Percentiles rank a stretch among this genome's conserved stretches.
Conservation (phyloP, 306 rosid genomes). For the Castanospermum australe region DNA sequence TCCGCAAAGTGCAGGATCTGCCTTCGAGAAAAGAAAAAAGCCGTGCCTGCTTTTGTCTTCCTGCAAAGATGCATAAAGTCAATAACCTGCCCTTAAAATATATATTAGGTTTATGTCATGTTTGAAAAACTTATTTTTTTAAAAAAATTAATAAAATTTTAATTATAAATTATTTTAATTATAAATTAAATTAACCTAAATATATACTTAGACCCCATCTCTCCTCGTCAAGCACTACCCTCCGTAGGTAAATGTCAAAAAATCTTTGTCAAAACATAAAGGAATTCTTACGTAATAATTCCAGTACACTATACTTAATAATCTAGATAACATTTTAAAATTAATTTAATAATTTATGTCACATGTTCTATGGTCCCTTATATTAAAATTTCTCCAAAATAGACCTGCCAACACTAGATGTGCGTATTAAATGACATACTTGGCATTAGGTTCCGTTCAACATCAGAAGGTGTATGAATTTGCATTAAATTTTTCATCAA, state of each 20-base stretch:
- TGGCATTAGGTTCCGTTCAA: neutral
- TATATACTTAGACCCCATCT: too few relatives aligned
- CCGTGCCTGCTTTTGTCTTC: conserved; percentile 1
- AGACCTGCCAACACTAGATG: neutral
- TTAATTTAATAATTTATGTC: neutral
- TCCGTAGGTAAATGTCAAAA: neutral
- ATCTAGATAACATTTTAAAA: neutral
- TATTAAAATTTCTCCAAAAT: neutral
- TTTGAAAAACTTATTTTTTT: too few relatives aligned
- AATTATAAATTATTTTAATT: too few relatives aligned
- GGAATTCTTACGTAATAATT: neutral
- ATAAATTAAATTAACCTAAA: too few relatives aligned
- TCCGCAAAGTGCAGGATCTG: conserved; percentile 6
- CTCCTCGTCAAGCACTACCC: neutral
- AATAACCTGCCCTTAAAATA: conserved; percentile 7
- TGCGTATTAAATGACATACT: neutral
- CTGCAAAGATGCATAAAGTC: conserved; percentile 19
- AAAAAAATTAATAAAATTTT: too few relatives aligned
- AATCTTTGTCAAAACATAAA: neutral
- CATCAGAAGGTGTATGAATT: neutral
- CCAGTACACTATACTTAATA: neutral
- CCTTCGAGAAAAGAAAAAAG: neutral
- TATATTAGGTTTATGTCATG: too few relatives aligned
- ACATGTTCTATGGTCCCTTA: neutral
- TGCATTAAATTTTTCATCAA: neutral